Evolutionary conservation across 208 protist genomes (phyloP), one percentile per base, ranked within the genome.

Genomic region (Leishmania guyanensis): DNA sequence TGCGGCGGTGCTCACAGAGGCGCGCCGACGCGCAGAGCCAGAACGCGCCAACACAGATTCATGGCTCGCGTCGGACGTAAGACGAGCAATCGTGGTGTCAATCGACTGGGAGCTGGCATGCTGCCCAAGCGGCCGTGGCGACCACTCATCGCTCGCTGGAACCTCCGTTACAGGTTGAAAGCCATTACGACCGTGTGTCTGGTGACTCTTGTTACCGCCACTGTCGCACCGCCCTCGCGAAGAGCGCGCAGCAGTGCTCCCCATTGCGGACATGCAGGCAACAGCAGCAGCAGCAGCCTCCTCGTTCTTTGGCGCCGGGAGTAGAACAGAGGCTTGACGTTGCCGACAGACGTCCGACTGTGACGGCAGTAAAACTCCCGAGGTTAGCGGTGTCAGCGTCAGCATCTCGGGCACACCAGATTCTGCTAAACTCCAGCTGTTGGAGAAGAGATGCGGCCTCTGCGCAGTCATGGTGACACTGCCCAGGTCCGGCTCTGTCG

Each of bases 341-440:
- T 29, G 54, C 54, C 74, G 53, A 20, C 74, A 56, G 26, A 62
- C 22, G 29, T 77, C 74, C 56, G 0, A 12, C 29, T 60, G 74
- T 9, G 74, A 65, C 1, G 74, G 26, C 53, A 17, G 39, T 56
- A 43, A 64, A 36, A 65, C 29, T 17, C 54, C 56, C 20, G 74
- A 64, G 53, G 26, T n/a, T 20, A 77, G 22, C 10, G 74, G 53
- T 20, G 56, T 77, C 22, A 48, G 50, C 3, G 53, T 50, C 33
- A 22, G 54, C 16, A 33, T 50, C 22, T 77, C 74, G 12, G 29
- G 20, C 53, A 77, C 48, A 29, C 16, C 36, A 36, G 74, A 77
- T 29, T 65, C 74, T 26, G 74, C 74, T 48, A 77, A 29, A 48
- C 74, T 77, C 53, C 74, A 77, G 39, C 74, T 77, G 74, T 46